Conservation (phyloP, 1,284 basidiomycete genomes). For the Irpex lacteus region DNA sequence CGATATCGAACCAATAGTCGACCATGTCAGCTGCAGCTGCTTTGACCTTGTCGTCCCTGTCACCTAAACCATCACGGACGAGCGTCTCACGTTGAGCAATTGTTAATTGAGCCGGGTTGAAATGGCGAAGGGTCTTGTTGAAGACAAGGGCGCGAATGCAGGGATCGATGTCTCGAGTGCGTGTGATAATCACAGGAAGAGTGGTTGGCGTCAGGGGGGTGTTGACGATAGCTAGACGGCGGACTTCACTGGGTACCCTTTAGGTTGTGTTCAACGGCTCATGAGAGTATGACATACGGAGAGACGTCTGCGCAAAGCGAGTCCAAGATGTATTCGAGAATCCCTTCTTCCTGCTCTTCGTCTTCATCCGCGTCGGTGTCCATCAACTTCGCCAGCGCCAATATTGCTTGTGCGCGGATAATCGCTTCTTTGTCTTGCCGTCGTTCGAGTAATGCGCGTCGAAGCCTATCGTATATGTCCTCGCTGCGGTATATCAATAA, state of each 20-base stretch:
- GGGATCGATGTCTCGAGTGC: conserved; percentile 83
- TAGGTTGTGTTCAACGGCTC: not conserved
- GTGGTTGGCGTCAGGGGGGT: conserved; percentile 62
- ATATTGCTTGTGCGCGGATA: conserved; percentile 80
- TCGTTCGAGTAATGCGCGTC: conserved; percentile 66
- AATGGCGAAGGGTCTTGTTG: conserved; percentile 26
- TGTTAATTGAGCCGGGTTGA: conserved; percentile 54
- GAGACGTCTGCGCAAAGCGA: conserved; percentile 73
- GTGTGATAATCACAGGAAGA: conserved; percentile 67
- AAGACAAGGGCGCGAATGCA: conserved; percentile 81
- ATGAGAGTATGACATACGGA: conserved; percentile 48
- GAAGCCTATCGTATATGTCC: conserved; percentile 70
- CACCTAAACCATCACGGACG: conserved; percentile 80
- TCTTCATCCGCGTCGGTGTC: conserved; percentile 68
- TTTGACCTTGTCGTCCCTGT: conserved; percentile 77
- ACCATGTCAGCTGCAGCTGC: conserved; percentile 76
- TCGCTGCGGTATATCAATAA: conserved; percentile 49
- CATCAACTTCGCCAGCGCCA: conserved; percentile 81
- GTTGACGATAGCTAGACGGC: conserved; percentile 82
- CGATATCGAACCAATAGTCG: conserved; percentile 49
- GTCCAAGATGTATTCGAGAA: conserved; percentile 67
- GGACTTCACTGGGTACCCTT: conserved; percentile 69
- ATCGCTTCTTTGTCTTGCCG: conserved; percentile 80
- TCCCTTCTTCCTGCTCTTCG: conserved; percentile 45
- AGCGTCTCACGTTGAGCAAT: conserved; percentile 75